phyloP scores from a whole-genome alignment of 169 alveolate genomes.

The Cryptosporidium muris region DNA sequence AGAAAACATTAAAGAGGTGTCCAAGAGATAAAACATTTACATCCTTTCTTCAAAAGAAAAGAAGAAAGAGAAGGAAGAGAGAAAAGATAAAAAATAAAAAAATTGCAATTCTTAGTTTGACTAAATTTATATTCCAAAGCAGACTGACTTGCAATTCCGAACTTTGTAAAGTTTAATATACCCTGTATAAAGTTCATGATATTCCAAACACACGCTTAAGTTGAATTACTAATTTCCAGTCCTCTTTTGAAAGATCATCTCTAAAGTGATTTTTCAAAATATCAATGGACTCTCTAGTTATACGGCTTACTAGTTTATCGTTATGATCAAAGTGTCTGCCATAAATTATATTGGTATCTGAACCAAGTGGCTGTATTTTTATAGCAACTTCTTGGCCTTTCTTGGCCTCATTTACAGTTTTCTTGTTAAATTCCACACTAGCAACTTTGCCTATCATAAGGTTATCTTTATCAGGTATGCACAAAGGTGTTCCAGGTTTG shows the following conservation, averaged over 20 bases:
- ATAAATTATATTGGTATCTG: slow-evolving; percentile 89
- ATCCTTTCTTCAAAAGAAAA: too few relatives aligned
- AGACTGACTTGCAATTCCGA: too few relatives aligned
- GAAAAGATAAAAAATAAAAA: too few relatives aligned
- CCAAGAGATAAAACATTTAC: too few relatives aligned
- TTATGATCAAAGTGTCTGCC: slow-evolving; percentile 95
- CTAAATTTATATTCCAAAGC: too few relatives aligned
- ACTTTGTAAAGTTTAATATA: too few relatives aligned
- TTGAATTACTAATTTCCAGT: slow-evolving; percentile 92
- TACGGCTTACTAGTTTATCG: slow-evolving; percentile 86
- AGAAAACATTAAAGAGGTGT: too few relatives aligned
- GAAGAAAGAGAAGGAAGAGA: too few relatives aligned
- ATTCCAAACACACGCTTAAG: slow-evolving; percentile 85
- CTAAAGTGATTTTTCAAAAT: slow-evolving; percentile 93
- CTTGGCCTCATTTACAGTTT: slow-evolving; percentile 90
- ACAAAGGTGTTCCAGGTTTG: slow-evolving; percentile 94
- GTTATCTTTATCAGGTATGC: slow-evolving; percentile 88
- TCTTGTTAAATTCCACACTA: slow-evolving; percentile 92
- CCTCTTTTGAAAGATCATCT: slow-evolving; percentile 93
- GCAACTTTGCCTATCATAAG: slow-evolving; percentile 94
- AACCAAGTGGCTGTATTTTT: slow-evolving; percentile 79
- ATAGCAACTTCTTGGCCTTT: slow-evolving; percentile 90
- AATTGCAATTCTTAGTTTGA: too few relatives aligned
- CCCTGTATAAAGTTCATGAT: slow-evolving; percentile 55
- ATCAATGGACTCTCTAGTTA: slow-evolving; percentile 93